Evolutionary conservation across 176 grass and related monocot species (phyloP).

Genomic region (Bonia amplexicaulis): DNA sequence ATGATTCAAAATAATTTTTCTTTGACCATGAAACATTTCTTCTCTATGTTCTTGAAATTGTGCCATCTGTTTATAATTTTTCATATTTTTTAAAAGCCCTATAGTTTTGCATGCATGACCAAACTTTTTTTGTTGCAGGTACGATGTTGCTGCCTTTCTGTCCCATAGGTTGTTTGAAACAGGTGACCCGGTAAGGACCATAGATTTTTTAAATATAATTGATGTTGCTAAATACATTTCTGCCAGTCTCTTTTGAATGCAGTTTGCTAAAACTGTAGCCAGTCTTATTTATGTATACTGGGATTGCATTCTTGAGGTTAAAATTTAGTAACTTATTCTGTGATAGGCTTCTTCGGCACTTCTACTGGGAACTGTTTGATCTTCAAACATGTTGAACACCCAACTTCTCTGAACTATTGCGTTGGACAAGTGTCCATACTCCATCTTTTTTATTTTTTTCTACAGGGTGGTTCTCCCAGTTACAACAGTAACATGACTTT

Average conservation of each 20-base stretch:
- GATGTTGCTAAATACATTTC: neutral
- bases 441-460: neutral
- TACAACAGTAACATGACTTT: neutral
- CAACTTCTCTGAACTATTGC: neutral
- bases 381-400: neutral
- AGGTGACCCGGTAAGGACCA: conserved; percentile 57
- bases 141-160: conserved; percentile 75
- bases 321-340: neutral
- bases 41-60: neutral
- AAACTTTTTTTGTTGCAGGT: conserved; percentile 47
- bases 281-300: neutral
- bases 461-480: no score
- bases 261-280: neutral
- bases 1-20: neutral
- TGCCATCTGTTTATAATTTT: neutral
- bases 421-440: neutral
- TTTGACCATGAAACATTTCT: neutral
- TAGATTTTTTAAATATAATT: neutral
- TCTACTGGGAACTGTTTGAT: neutral
- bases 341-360: neutral
- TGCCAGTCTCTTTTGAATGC: neutral
- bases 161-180: conserved; percentile 63
- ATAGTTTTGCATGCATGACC: conserved; percentile 6
- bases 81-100: neutral
- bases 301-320: neutral